Conservation (phyloP, 2,329 filamentous ascomycete genomes). For the Monosporascus sp. region DNA sequence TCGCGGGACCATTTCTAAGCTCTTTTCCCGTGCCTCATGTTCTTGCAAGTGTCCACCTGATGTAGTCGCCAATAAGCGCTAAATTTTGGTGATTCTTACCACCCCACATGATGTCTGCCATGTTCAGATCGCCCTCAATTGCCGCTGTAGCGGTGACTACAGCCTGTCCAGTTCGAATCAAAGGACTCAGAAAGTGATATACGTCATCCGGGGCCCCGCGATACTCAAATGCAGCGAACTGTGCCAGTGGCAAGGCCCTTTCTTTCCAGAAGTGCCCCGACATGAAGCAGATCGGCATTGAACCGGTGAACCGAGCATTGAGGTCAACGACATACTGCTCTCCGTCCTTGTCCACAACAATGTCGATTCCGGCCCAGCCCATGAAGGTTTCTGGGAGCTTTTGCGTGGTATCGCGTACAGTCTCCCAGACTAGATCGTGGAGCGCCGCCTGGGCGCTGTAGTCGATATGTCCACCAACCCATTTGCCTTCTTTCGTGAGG, state of each 20-base stretch:
- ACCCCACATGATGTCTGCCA: constrained; percentile 20
- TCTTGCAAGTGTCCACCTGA: constrained; percentile 1
- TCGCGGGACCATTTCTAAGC: not conserved
- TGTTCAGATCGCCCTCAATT: constrained; percentile 11
- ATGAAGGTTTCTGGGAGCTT: constrained; percentile 12
- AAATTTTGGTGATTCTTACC: constrained; percentile 9
- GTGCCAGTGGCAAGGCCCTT: constrained; percentile 11
- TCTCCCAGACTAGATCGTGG: constrained; percentile 7
- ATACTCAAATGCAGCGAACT: constrained; percentile 17
- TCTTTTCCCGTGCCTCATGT: not conserved
- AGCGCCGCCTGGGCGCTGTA: constrained; percentile 14
- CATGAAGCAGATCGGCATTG: constrained; percentile 20
- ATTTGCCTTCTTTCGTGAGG: constrained; percentile 13
- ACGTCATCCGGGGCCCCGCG: constrained; percentile 10
- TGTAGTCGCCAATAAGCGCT: constrained; percentile 5
- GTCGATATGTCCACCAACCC: constrained; percentile 17
- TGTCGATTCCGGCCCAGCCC: constrained; percentile 19
- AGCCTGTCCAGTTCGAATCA: constrained; percentile 9
- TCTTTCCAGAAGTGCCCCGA: constrained; percentile 16
- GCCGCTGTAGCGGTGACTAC: constrained; percentile 16
- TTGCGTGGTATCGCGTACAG: constrained; percentile 13
- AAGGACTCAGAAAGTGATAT: constrained; percentile 7
- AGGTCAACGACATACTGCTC: constrained; percentile 19
- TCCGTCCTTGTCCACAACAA: constrained; percentile 11
- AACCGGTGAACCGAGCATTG: constrained; percentile 20